A percentile compares a stretch with the other conserved stretches of the same genome.
These are phyloP conservation scores for Astraeus odoratus DNA, from an alignment of 768 basidiomycete species.

Conservation along the genomic window DNA sequence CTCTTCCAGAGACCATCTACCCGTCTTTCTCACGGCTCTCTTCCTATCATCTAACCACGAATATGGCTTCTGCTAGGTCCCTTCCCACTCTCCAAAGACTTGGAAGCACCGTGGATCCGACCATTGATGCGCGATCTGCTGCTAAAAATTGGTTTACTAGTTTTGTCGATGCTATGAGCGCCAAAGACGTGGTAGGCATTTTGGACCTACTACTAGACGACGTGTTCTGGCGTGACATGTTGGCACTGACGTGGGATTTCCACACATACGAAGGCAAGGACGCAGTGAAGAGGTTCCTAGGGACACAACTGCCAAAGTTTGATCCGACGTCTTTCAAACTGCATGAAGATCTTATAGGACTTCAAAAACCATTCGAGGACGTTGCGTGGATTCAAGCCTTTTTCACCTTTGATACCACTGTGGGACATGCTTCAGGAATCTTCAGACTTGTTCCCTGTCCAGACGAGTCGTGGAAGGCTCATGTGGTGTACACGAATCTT, in stretches of 20 bases:
- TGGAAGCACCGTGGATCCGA: slow-evolving; percentile 16
- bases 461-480: slow-evolving; percentile 48
- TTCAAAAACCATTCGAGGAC: slow-evolving; percentile 44
- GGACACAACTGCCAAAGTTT: slow-evolving; percentile 30
- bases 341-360: slow-evolving; percentile 16
- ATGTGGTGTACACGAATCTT: slow-evolving; percentile 52
- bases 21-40: too few species aligned
- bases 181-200: slow-evolving; percentile 11
- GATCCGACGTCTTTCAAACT: slow-evolving; percentile 10
- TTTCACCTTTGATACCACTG: slow-evolving; percentile 47
- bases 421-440: slow-evolving; percentile 47
- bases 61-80: background rate
- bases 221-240: slow-evolving; percentile 45
- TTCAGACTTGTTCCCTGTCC: slow-evolving; percentile 45
- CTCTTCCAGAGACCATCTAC: too few species aligned
- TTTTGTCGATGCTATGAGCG: slow-evolving; percentile 18
- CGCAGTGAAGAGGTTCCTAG: slow-evolving; percentile 33
- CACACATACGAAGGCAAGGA: slow-evolving; percentile 38
- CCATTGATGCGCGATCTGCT: slow-evolving; percentile 13
- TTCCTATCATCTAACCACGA: too few species aligned
- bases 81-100: slow-evolving; percentile 24
- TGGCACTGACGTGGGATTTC: slow-evolving; percentile 51
- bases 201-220: slow-evolving; percentile 24
- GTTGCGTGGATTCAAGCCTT: slow-evolving; percentile 49
- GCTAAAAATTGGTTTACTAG: slow-evolving; percentile 20